Evolutionary conservation across 495 filamentous ascomycete species (phyloP).

Genomic region (Tuber umbilicatum): DNA sequence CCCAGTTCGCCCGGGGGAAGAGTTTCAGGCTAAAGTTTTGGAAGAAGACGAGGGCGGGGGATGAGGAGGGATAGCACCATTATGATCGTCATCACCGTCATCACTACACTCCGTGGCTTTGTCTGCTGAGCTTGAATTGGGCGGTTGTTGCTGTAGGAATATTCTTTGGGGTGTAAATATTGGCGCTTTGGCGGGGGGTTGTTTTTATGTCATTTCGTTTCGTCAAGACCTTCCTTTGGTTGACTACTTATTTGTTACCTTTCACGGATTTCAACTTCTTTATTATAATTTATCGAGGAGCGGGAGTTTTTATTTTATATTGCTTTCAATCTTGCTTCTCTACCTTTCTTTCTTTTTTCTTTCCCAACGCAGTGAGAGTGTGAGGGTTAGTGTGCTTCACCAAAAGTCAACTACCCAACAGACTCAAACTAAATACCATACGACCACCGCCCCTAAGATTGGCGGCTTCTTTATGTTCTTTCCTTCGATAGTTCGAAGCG

Average conservation of each 20-base stretch:
- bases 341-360: conserved; percentile 1
- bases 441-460: neutral
- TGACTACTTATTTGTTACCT: neutral
- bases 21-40: conserved; percentile 25
- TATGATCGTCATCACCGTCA: neutral
- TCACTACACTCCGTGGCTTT: neutral
- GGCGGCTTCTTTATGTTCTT: no score
- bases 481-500: neutral
- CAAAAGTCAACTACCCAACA: neutral
- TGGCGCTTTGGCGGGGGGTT: neutral
- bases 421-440: neutral
- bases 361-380: neutral
- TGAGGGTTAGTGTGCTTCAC: conserved; percentile 20
- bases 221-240: conserved; percentile 4
- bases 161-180: conserved; percentile 2
- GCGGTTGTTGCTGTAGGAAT: neutral
- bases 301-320: conserved; percentile 18
- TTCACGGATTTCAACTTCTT: neutral
- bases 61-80: neutral
- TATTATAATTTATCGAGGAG: neutral
- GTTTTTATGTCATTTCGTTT: conserved; percentile 21
- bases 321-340: conserved; percentile 18
- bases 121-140: neutral
- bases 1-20: conserved; percentile 22
- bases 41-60: conserved; percentile 17